These are phyloP conservation scores for Gomphus bonarii DNA, from an alignment of 1,284 basidiomycete genomes.

Conservation along the genomic window DNA sequence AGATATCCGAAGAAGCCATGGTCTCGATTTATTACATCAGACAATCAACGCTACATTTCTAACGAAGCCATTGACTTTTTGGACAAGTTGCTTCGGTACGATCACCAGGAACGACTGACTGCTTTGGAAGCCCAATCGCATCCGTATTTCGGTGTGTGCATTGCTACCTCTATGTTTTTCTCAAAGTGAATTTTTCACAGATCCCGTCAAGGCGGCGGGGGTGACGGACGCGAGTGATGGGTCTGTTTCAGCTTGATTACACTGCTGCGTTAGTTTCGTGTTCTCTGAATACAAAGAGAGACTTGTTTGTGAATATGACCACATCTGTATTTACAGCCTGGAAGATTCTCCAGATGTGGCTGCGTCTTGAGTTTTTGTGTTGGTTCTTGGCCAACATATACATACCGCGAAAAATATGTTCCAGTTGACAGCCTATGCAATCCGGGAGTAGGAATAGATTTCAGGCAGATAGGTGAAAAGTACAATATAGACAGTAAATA, in stretches of 20 bases:
- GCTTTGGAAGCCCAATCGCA: conserved; percentile 86
- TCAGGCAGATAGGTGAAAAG: too few species aligned
- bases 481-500: too few species aligned
- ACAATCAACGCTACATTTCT: conserved; percentile 96
- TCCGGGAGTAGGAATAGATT: too few species aligned
- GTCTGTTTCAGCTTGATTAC: conserved; percentile 9
- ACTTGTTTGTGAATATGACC: background rate
- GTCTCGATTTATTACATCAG: conserved; percentile 87
- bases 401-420: too few species aligned
- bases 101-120: conserved; percentile 94
- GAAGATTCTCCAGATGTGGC: background rate
- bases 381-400: too few species aligned
- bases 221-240: conserved; percentile 13
- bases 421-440: too few species aligned
- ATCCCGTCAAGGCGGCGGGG: conserved; percentile 18
- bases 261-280: background rate
- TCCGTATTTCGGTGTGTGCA: conserved; percentile 75
- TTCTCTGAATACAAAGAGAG: background rate
- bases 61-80: conserved; percentile 96
- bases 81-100: conserved; percentile 92
- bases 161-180: background rate
- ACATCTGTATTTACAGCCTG: background rate
- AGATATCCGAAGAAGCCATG: conserved; percentile 92
- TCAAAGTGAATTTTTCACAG: conserved; percentile 5
- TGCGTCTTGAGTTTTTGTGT: background rate